phyloP scores from a whole-genome alignment of 1,139 yeast genomes.

The Magnusiomyces suaveolens region DNA sequence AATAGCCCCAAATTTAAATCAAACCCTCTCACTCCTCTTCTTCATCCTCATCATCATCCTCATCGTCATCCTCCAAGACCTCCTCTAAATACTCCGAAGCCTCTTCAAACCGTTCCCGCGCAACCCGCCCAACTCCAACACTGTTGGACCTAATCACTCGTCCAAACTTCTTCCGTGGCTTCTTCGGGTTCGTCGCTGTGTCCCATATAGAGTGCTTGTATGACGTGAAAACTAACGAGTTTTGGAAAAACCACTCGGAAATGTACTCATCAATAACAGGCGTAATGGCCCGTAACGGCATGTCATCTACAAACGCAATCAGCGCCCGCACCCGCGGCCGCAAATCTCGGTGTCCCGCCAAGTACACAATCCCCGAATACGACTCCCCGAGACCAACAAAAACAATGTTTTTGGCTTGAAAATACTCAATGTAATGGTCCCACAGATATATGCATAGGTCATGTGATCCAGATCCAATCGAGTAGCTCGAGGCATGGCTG shows the following conservation, averaged over 20 bases:
- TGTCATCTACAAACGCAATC: constrained; percentile 58
- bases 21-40: too few relatives aligned
- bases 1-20: too few relatives aligned
- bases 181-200: constrained; percentile 44
- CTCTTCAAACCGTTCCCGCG: constrained; percentile 77
- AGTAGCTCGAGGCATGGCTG: constrained; percentile 17
- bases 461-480: constrained; percentile 38
- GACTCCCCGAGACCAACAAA: constrained; percentile 89
- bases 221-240: constrained; percentile 74
- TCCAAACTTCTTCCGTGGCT: constrained; percentile 85
- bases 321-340: constrained; percentile 64
- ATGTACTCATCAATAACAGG: constrained; percentile 83
- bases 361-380: constrained; percentile 75
- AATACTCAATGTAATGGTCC: constrained; percentile 78
- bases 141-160: constrained; percentile 65
- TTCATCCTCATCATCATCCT: constrained; percentile 6
- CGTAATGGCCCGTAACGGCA: constrained; percentile 61
- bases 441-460: constrained; percentile 71
- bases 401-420: constrained; percentile 59
- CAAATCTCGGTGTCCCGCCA: constrained; percentile 70
- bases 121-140: constrained; percentile 62
- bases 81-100: constrained; percentile 76
- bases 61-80: constrained; percentile 42
- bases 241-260: constrained; percentile 85
- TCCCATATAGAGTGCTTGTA: constrained; percentile 72